These are phyloP conservation scores for Pharnaceum exiguum DNA, from an alignment of 148 eudicot species.

Conservation along the genomic window DNA sequence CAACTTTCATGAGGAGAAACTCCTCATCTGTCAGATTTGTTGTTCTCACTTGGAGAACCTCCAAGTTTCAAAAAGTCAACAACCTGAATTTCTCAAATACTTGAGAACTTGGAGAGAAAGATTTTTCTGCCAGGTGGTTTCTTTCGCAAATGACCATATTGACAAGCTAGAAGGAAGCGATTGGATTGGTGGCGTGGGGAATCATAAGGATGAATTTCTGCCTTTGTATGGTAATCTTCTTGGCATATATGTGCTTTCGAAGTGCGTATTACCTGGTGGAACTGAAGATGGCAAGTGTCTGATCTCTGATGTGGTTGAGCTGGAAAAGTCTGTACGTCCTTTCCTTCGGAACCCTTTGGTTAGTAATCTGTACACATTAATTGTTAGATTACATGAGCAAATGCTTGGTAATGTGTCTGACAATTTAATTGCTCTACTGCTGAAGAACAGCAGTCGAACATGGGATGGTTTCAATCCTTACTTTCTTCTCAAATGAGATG, in stretches of 20 bases:
- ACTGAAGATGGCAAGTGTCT: constrained; percentile 28
- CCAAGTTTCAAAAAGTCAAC: constrained; percentile 24
- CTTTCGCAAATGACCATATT: constrained; percentile 36
- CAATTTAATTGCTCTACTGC: constrained; percentile 18
- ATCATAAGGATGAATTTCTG: constrained; percentile 88
- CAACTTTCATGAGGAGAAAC: constrained; percentile 89
- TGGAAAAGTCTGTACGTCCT: constrained; percentile 52
- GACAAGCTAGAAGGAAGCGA: constrained; percentile 36
- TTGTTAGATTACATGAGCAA: constrained; percentile 49
- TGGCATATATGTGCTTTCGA: constrained; percentile 59
- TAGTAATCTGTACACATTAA: constrained; percentile 42
- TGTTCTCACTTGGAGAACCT: constrained; percentile 67
- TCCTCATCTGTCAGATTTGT: constrained; percentile 79
- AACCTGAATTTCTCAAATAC: constrained; percentile 24
- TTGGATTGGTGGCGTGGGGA: constrained; percentile 89
- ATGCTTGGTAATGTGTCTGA: constrained; percentile 19
- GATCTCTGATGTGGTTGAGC: constrained; percentile 42
- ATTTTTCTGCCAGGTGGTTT: constrained; percentile 47
- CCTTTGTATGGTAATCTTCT: constrained; percentile 84
- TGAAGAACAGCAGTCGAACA: constrained; percentile 18
- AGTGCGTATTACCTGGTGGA: constrained; percentile 38
- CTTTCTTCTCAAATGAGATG: constrained; percentile 49
- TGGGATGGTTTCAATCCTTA: constrained; percentile 86
- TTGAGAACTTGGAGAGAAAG: constrained; percentile 50
- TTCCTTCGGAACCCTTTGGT: constrained; percentile 71